Evolutionary conservation across 2,329 filamentous ascomycete genomes (phyloP).

Genomic region (Conoideocrella luteorostrata): DNA sequence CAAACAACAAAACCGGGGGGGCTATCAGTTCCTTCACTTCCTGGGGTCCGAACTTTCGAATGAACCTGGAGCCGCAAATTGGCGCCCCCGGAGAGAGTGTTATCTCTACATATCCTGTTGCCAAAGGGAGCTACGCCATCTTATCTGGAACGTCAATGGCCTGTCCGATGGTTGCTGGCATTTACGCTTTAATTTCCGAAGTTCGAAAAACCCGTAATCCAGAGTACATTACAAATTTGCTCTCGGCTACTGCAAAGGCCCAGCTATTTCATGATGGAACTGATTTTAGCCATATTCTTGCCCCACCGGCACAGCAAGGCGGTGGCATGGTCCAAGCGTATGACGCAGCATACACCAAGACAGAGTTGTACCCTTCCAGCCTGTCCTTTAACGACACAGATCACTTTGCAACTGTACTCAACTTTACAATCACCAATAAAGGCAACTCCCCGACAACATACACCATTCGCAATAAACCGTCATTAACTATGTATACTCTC

Average conservation of each 20-base stretch:
- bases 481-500: conserved; percentile 47
- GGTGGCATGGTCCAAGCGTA: conserved; percentile 53
- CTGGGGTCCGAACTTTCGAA: conserved; percentile 55
- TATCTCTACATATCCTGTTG: conserved; percentile 46
- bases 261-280: conserved; percentile 39
- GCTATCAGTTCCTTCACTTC: conserved; percentile 45
- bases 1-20: conserved; percentile 34
- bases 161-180: conserved; percentile 46
- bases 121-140: conserved; percentile 41
- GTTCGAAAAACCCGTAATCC: conserved; percentile 43
- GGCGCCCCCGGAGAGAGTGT: conserved; percentile 51
- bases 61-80: conserved; percentile 48
- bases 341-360: conserved; percentile 48
- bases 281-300: conserved; percentile 30
- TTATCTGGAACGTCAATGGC: conserved; percentile 56
- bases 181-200: conserved; percentile 46
- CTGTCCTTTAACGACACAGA: conserved; percentile 59
- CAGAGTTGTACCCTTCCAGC: conserved; percentile 45
- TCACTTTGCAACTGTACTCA: conserved; percentile 39
- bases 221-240: conserved; percentile 38
- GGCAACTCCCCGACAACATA: conserved; percentile 45
- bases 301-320: conserved; percentile 55
- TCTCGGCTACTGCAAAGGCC: conserved; percentile 44
- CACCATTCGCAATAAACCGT: conserved; percentile 40
- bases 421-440: conserved; percentile 51